These are phyloP conservation scores for Apophysomyces sp. DNA, from an alignment of 371 early-diverging fungal species.

Conservation along the genomic window DNA sequence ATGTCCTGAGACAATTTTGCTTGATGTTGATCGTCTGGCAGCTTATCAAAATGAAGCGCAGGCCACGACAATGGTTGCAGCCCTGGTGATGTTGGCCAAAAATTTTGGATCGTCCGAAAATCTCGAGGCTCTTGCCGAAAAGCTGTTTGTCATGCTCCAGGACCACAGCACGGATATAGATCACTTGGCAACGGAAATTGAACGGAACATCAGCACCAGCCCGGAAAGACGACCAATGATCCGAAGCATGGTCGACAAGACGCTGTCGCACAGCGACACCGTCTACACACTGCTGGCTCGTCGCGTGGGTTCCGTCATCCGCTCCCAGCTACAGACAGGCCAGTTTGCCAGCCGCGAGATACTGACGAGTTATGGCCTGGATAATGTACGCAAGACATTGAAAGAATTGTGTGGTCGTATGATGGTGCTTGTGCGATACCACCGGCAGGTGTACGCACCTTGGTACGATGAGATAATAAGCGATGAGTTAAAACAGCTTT, in stretches of 20 bases:
- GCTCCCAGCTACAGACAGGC: slow-evolving; percentile 53
- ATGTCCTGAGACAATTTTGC: slow-evolving; percentile 69
- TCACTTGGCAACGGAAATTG: slow-evolving; percentile 44
- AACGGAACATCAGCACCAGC: slow-evolving; percentile 16
- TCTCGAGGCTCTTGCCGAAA: slow-evolving; percentile 39
- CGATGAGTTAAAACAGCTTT: slow-evolving; percentile 8
- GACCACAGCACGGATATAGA: slow-evolving; percentile 54
- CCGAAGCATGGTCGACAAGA: slow-evolving; percentile 71
- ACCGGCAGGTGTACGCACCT: slow-evolving; percentile 64
- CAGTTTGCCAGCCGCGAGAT: slow-evolving; percentile 42
- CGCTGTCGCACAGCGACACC: slow-evolving; percentile 65
- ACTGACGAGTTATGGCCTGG: slow-evolving; percentile 62
- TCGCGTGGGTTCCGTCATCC: slow-evolving; percentile 54
- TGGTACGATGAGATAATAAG: slow-evolving; percentile 64
- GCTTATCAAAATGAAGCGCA: slow-evolving; percentile 69
- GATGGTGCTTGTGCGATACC: slow-evolving; percentile 54
- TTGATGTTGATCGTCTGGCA: slow-evolving; percentile 64
- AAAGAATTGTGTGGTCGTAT: slow-evolving; percentile 49
- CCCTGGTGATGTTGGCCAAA: slow-evolving; percentile 67
- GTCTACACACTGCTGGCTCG: slow-evolving; percentile 66
- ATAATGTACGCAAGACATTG: slow-evolving; percentile 54
- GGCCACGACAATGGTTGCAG: slow-evolving; percentile 64
- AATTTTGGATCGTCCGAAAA: slow-evolving; percentile 48
- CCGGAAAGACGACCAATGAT: slow-evolving; percentile 50
- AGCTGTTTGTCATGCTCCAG: slow-evolving; percentile 54